Base-by-base conservation (phyloP, 176 grass and related monocot genomes). In the Themeda triandra region DNA sequence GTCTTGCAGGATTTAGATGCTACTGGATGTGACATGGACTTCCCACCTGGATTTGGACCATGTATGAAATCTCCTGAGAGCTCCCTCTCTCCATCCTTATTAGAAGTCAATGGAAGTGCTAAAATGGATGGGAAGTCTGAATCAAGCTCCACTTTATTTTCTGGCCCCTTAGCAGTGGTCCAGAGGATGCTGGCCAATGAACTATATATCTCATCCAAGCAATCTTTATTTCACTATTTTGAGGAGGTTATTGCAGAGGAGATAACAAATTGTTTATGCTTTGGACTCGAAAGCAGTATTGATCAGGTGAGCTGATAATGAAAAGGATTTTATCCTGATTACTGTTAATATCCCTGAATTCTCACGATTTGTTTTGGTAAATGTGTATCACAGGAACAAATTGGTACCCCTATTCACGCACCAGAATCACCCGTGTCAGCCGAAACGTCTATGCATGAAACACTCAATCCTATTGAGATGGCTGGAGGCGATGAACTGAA, bases 1-100 rank as follows among this genome's bases (percentile, higher is more conserved):
- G 23, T 77, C 86, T 89, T 90, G 48, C 85, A 97, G 89, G 69
- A 88, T 49, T 36, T 54, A 74, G 53, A 82, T 17, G 13, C 67
- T 87, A 72, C 45, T 78, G 81, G 36, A 24, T 42, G 91, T 36
- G 91, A 93, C 32, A 87, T 85, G 60, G 87, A 93, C 71, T 82
- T 92, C 42, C 93, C 93, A 63, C 96, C 96, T 41, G 96, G 96
- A 82, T 98, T 98, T 90, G 93, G 82, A 88, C 85, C 87, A 71
- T 66, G 51, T 39, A 28, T 1, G 39, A 84, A 75, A 63, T 74
- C 45, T 89, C 18, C 71, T 75, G 81, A 87, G 75, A 49, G 23
- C 40, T 69, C 71, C 63, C 73, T 75, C 46, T 82, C 85, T 75
- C 41, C 40, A 44, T 78, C 76, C 35, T 31, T 42, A 63, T 67